These are phyloP conservation scores for Lasiosphaeriaceae sp. DNA, from an alignment of 495 filamentous ascomycete species.

Conservation along the genomic window DNA sequence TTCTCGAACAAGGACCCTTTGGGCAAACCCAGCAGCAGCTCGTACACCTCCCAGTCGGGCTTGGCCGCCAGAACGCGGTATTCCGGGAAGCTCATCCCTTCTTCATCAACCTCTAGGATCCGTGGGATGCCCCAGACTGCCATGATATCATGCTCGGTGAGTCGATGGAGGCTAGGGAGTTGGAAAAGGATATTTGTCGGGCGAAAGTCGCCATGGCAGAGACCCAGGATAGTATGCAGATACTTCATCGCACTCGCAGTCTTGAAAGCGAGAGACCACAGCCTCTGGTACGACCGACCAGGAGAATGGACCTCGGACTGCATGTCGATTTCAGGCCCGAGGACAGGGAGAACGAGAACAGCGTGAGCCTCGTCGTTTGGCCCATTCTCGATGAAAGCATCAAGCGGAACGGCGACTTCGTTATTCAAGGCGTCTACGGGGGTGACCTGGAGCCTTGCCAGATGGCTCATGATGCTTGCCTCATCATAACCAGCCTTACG, in stretches of 20 bases:
- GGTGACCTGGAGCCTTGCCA: background rate
- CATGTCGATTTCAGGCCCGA: background rate
- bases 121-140: background rate
- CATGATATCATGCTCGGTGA: background rate
- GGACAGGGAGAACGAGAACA: background rate
- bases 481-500: background rate
- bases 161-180: background rate
- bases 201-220: conserved; percentile 3
- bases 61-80: background rate
- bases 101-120: background rate
- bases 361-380: background rate
- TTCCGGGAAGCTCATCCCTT: background rate
- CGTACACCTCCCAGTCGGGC: background rate
- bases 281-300: too few species aligned
- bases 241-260: background rate
- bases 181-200: background rate
- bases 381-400: background rate
- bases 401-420: background rate
- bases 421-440: background rate
- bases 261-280: background rate
- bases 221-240: background rate
- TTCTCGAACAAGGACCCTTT: background rate
- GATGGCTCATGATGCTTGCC: background rate
- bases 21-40: background rate
- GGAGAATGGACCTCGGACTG: background rate